Percentiles rank a stretch among this genome's conserved stretches.
These are phyloP conservation scores for Herpetospermum pedunculosum DNA, from an alignment of 306 rosid genomes.

Conservation along the genomic window DNA sequence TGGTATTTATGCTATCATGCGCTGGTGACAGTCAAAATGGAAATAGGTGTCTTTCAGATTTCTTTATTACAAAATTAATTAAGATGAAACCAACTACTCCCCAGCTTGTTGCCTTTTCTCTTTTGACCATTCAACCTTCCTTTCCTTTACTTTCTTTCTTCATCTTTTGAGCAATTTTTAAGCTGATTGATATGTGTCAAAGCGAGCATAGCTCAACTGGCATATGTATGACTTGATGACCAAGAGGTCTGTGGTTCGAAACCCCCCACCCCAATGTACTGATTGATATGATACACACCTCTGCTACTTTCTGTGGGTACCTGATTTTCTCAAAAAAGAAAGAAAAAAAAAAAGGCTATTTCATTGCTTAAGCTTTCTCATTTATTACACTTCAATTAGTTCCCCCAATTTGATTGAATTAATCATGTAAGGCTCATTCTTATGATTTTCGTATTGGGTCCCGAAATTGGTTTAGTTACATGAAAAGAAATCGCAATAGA, in stretches of 20 bases:
- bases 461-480: neutral
- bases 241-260: too few relatives aligned
- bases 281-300: too few relatives aligned
- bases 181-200: too few relatives aligned
- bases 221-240: too few relatives aligned
- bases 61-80: neutral
- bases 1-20: conserved; percentile 53
- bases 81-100: neutral
- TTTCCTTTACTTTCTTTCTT: neutral
- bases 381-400: neutral
- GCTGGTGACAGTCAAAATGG: conserved; percentile 60
- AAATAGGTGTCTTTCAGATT: neutral
- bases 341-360: neutral
- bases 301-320: neutral
- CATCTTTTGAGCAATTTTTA: neutral
- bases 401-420: neutral
- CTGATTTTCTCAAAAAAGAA: neutral
- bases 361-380: neutral
- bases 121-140: conserved; percentile 4
- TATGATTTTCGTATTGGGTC: neutral
- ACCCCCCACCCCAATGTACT: too few relatives aligned
- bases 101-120: conserved; percentile 8
- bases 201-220: too few relatives aligned
- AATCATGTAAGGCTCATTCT: neutral
- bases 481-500: neutral